Evolutionary conservation across 495 filamentous ascomycete species (phyloP), one percentile per base, ranked within the genome.

Genomic region (Staphylotrichum longicolle): DNA sequence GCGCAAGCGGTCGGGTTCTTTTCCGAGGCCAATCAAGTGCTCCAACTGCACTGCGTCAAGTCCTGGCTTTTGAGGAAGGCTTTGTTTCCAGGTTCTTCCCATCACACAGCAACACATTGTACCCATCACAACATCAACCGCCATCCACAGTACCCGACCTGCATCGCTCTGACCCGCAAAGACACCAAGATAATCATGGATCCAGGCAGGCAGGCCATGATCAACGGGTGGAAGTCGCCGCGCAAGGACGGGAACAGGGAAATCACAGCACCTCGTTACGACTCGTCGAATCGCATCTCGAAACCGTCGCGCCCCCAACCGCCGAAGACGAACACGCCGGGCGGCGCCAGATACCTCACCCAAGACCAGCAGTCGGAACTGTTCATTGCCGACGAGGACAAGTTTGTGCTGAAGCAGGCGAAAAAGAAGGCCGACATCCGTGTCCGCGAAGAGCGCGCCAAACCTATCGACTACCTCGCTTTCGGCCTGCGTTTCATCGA

Each of bases 391-490:
- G 90, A 94, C 70, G 94, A 99, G 74, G 94, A 98, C 75, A 84
- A 88, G 56, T 99, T 99, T 69, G 94, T 99, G 27, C 79, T 99
- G 64, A 92, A 93, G 72, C 94, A 99, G 72, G 88, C 94, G 33
- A 98, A 97, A 78, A 98, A 95, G 79, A 98, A 97, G 79, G 93
- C 94, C 42, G 90, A 91, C 67, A 96, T 99, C 59, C 87, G 94
- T 6, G 92, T 98, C n/a, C 90, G 92, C 64, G 93, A 95, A 73
- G 89, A 88, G 12, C 86, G 94, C 60, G 93, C 93, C 54, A 92
- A 90, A 72, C 89, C 93, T 11, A 93, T 98, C 72, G 94, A 99
- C 77, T 95, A 91, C 86, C 83, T 99, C 45, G 91, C 95, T 0
- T 93, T 97, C 58, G 96, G 87, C 57, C 75, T 99, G 44, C 86